These are phyloP conservation scores for Casuarina cunninghamiana DNA, from an alignment of 306 rosid species.

Conservation along the genomic window DNA sequence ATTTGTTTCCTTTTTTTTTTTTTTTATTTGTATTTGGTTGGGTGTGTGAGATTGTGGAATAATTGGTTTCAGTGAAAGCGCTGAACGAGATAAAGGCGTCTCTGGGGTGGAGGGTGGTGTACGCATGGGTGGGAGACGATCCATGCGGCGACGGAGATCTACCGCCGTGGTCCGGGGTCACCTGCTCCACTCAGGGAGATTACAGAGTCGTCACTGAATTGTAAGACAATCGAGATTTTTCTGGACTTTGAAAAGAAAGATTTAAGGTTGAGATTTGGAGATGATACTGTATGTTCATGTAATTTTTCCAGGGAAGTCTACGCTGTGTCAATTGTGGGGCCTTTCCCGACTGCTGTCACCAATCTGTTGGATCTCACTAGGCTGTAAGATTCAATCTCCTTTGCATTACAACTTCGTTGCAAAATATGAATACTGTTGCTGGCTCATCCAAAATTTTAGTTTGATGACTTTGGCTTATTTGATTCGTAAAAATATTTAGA, in stretches of 20 bases:
- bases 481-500: background rate
- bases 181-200: conserved; percentile 96
- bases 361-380: conserved; percentile 96
- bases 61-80: conserved; percentile 74
- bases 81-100: conserved; percentile 98
- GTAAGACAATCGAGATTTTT: conserved; percentile 36
- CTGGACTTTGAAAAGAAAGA: too few species aligned
- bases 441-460: background rate
- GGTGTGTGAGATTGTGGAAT: conserved; percentile 17
- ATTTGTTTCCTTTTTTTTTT: conserved; percentile 1
- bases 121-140: conserved; percentile 99
- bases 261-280: too few species aligned
- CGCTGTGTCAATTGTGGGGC: conserved; percentile 97
- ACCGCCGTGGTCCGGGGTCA: conserved; percentile 98
- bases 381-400: conserved; percentile 53
- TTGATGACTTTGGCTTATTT: conserved; percentile 1
- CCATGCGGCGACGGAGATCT: conserved; percentile 98
- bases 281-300: background rate
- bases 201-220: conserved; percentile 93
- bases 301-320: conserved; percentile 76
- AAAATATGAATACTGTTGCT: background rate
- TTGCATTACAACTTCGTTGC: conserved; percentile 9
- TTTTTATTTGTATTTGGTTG: background rate
- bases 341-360: conserved; percentile 98
- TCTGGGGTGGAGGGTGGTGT: conserved; percentile 97